Evolutionary conservation across 495 filamentous ascomycete species (phyloP).

Genomic region (Aspergillus mulundensis): DNA sequence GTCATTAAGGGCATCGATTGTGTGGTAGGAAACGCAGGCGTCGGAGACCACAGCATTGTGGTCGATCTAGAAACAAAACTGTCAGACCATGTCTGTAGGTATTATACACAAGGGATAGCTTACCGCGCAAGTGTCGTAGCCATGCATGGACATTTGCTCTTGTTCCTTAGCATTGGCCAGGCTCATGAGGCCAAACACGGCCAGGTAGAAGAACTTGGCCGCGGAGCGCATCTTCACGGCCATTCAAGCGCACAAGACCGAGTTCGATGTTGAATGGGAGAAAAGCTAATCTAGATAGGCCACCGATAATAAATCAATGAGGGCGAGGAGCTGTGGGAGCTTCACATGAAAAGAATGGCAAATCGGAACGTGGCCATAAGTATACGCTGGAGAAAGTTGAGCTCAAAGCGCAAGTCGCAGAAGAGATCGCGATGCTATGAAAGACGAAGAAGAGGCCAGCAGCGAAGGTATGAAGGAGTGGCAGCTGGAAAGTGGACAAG

Average conservation of each 20-base stretch:
- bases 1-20: constrained; percentile 78
- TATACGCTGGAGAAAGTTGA: neutral
- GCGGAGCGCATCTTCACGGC: constrained; percentile 57
- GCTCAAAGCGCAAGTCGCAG: neutral
- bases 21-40: constrained; percentile 87
- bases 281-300: neutral
- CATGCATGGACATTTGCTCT: constrained; percentile 12
- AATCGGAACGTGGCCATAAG: neutral
- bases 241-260: neutral
- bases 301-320: neutral
- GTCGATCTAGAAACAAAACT: constrained; percentile 49
- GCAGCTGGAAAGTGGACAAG: constrained; percentile 28
- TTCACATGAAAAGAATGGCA: constrained; percentile 11
- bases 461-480: constrained; percentile 13
- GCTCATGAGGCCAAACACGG: constrained; percentile 67
- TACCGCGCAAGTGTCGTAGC: constrained; percentile 61
- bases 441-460: constrained; percentile 7
- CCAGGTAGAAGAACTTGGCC: constrained; percentile 67
- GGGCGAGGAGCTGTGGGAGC: neutral
- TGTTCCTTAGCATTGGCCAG: constrained; percentile 41
- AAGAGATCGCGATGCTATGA: neutral
- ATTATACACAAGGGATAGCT: constrained; percentile 24
- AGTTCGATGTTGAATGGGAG: neutral
- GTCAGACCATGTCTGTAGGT: neutral
- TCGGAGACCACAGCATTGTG: constrained; percentile 68